Conservation (phyloP, 2,329 filamentous ascomycete species). For the Aspergillus sp. region DNA sequence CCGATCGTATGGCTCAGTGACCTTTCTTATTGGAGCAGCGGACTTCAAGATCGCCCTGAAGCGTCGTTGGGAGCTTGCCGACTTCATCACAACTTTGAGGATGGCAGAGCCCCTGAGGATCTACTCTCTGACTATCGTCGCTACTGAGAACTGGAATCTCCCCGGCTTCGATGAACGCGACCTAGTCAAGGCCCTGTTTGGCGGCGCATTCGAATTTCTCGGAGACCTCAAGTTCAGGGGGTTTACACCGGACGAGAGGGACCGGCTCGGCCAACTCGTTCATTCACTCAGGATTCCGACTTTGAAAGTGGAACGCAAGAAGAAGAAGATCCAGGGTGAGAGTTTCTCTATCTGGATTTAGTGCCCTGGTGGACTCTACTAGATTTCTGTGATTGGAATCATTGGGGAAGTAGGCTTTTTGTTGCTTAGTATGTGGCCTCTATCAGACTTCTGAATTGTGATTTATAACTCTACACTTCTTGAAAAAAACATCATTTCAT, state of each 20-base stretch:
- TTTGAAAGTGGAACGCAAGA: slow-evolving; percentile 9
- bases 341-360: slow-evolving; percentile 9
- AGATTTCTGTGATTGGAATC: too few relatives aligned
- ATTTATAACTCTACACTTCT: too few relatives aligned
- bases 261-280: slow-evolving; percentile 4
- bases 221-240: slow-evolving; percentile 12
- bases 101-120: slow-evolving; percentile 8
- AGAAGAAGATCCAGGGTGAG: slow-evolving; percentile 7
- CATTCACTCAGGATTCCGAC: slow-evolving; percentile 4
- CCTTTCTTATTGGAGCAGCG: slow-evolving; percentile 13
- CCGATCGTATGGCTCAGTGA: slow-evolving; percentile 8
- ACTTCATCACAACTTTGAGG: slow-evolving; percentile 12
- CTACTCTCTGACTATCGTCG: slow-evolving; percentile 13
- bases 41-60: slow-evolving; percentile 10
- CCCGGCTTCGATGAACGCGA: slow-evolving; percentile 15
- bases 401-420: slow-evolving; percentile 6
- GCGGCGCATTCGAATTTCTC: slow-evolving; percentile 14
- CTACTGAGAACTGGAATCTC: slow-evolving; percentile 15
- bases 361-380: too few relatives aligned
- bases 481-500: too few relatives aligned
- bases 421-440: neutral
- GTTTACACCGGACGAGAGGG: slow-evolving; percentile 13
- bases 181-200: slow-evolving; percentile 13
- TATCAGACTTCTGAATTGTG: too few relatives aligned
- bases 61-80: slow-evolving; percentile 12